Evolutionary conservation across 352 stramenopile species (phyloP).

Genomic region (Globisporangium irregulare): DNA sequence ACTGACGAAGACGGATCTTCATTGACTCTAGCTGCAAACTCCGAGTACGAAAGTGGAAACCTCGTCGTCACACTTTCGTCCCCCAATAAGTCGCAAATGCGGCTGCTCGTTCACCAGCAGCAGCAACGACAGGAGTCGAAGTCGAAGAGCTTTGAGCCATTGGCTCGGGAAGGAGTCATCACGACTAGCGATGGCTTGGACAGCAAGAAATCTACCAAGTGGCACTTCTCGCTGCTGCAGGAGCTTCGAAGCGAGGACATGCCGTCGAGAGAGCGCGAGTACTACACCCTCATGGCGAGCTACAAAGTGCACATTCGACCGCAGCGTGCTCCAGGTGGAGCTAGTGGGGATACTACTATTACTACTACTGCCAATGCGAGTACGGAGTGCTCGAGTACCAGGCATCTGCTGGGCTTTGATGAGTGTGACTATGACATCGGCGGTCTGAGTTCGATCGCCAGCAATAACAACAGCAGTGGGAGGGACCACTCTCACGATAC

Average conservation of each 20-base stretch:
- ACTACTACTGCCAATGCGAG: not conserved
- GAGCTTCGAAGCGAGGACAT: slow-evolving; percentile 32
- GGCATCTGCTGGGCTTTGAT: not conserved
- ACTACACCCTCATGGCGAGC: slow-evolving; percentile 53
- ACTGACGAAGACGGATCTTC: not conserved
- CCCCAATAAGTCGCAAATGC: not conserved
- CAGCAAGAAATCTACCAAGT: slow-evolving; percentile 18
- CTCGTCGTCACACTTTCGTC: not conserved
- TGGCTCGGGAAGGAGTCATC: not conserved
- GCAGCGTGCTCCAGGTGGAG: not conserved
- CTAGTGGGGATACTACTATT: too few species aligned
- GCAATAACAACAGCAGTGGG: not conserved
- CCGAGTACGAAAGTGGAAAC: not conserved
- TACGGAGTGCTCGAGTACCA: not conserved
- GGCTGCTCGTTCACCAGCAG: slow-evolving; percentile 1
- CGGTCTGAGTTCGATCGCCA: not conserved
- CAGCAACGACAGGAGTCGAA: slow-evolving; percentile 6
- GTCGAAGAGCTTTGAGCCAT: not conserved
- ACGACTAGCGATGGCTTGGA: not conserved
- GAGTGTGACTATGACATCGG: slow-evolving; percentile 11
- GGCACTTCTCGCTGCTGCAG: slow-evolving; percentile 37
- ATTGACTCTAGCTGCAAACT: not conserved
- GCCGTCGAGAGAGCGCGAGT: slow-evolving; percentile 44
- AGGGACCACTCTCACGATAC: not conserved
- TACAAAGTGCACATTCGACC: slow-evolving; percentile 49